These are phyloP conservation scores for Xylona heveae DNA, from an alignment of 495 filamentous ascomycete genomes.

Conservation along the genomic window DNA sequence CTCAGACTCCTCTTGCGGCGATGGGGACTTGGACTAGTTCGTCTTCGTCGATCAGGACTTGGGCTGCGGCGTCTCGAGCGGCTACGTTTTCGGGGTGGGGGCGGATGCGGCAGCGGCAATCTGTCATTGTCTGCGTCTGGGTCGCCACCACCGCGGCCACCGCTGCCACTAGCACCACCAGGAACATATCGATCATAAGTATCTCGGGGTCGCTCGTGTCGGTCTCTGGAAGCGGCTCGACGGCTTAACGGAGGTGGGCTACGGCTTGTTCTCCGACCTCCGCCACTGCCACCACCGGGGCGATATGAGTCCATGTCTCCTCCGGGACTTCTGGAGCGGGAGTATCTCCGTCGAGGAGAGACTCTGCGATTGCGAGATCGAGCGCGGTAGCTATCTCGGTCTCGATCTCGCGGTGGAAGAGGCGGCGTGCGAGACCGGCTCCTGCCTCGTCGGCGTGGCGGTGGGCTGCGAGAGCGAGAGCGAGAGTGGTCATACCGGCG, in stretches of 20 bases:
- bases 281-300: not conserved
- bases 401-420: not conserved
- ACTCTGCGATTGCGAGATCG: not conserved
- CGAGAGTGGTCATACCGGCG: conserved; percentile 3
- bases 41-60: too few species aligned
- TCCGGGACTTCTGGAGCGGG: conserved; percentile 4
- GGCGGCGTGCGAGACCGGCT: conserved; percentile 1
- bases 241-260: not conserved
- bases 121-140: too few species aligned
- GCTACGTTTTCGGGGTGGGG: too few species aligned
- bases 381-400: not conserved
- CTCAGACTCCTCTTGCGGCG: too few species aligned
- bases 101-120: too few species aligned
- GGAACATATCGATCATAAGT: conserved; percentile 4
- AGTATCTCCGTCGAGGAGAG: not conserved
- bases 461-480: conserved; percentile 1
- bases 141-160: too few species aligned
- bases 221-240: not conserved
- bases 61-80: too few species aligned
- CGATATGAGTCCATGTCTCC: conserved; percentile 4
- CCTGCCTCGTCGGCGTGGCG: conserved; percentile 1
- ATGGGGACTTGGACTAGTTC: too few species aligned
- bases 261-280: not conserved
- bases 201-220: conserved; percentile 1
- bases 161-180: too few species aligned